Evolutionary conservation across 2,329 filamentous ascomycete genomes (phyloP), one percentile per base, ranked within the genome.

Genomic region (Clarireedia sp.): DNA sequence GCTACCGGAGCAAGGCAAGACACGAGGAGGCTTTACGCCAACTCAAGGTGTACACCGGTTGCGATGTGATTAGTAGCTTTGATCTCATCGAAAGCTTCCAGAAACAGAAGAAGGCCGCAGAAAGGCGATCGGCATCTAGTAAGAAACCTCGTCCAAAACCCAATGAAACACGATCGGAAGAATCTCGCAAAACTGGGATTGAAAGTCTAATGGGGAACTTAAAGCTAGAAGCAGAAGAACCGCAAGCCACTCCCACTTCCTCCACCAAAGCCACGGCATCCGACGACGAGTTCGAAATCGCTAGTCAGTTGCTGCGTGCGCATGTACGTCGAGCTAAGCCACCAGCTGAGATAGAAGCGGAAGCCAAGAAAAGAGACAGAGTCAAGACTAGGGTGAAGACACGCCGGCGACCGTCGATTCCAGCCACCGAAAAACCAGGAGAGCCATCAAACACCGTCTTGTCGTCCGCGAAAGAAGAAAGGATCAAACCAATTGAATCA

Each of bases 1-100:
- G 90, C 10, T 96, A 86, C 66, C 82, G 89, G 47, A 83, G 77
- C 63, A 80, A 83, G 56, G 70, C 75, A 17, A 82, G 89, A 44
- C 90, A 95, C 55, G 68, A 68, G 19, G 68, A 70, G 55, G 68
- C 67, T 33, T 52, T 69, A 33, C 57, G 59, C 17, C 58, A 62
- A 59, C 50, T 68, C 52, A 58, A 56, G 26, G 57, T 67, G 57
- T 64, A 63, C 55, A 68, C 68, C 54, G 66, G 67, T 24, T 66
- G 68, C 57, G 63, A 67, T 58, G 58, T 67, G 54, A 63, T 65
- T 29, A 67, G 26, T 17, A 67, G 66, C 48, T 48, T 54, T 33
- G 65, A 65, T 21, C 57, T 68, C 14, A 62, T 66, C 43, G 46
- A 59, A 19, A 57, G 64, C 16, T 21, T 38, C 64, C 37, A 54